Base-by-base conservation (phyloP, 1,139 yeast species). In the Sugiyamaella novakii region DNA sequence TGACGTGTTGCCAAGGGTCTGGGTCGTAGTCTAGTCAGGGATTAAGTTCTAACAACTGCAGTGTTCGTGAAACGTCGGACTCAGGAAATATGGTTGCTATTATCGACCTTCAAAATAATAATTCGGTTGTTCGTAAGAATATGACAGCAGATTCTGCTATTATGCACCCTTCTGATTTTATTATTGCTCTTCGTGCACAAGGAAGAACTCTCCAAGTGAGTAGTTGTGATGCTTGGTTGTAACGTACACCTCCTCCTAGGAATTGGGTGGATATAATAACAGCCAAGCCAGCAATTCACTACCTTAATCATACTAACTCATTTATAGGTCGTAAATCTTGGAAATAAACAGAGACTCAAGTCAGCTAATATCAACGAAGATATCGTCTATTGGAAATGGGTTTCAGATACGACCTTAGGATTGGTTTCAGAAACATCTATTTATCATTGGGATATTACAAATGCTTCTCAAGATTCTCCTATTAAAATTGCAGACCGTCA, bases 101-200 rank as follows among this genome's bases (percentile, higher is more conserved):
- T 61, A 81, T 94, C 57, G 92, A 92, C 67, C 77, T 92, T 65
- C 76, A 80, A 57, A 83, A 87, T 65, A 83, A 82, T 72, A 81
- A 81, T 65, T 79, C 81, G 60, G 83, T 87, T 59, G 76, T 81
- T 39, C 82, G 95, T 64, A 91, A 94, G 72, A 86, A 87, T 68
- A 94, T 94, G 96, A 81, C 88, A 50, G 99, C 98, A 43, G 99
- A 94, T 71, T 87, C 91, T 57, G 98, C 97, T 46, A 92, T 94
- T 65, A 84, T 94, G 95, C 96, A 91, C 69, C 98, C 98, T 14
- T 67, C 74, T 24, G 84, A 88, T 68, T 80, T 83, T 70, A 91
- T 92, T 58, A 91, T 94, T 61, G 89, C 96, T 18, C 80, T 94
- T 58, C 80, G 98, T 65, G 98, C 98, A 41, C 94, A 91, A 64